phyloP scores from a whole-genome alignment of 2,329 filamentous ascomycete genomes.

The Aspergillus melleus region DNA sequence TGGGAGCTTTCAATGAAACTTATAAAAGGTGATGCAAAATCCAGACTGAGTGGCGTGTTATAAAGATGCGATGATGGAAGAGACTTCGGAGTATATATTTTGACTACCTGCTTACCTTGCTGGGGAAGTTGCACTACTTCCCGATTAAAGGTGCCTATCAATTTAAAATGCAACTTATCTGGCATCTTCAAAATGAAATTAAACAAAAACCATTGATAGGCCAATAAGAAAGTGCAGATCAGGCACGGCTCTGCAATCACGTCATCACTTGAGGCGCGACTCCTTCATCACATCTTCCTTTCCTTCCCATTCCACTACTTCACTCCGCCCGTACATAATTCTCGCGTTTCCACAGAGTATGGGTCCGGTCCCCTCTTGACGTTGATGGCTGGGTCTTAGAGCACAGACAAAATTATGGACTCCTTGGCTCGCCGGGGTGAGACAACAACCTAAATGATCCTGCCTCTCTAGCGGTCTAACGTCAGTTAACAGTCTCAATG shows the following conservation, averaged over 20 bases:
- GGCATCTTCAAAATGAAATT: no score
- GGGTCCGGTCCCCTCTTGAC: not conserved
- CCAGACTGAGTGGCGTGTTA: no score
- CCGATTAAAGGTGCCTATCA: no score
- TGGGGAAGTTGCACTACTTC: no score
- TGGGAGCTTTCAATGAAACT: not conserved
- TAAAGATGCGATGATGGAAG: no score
- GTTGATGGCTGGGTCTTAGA: not conserved
- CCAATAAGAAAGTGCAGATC: not conserved
- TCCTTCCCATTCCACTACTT: not conserved
- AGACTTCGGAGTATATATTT: no score
- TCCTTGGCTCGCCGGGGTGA: not conserved
- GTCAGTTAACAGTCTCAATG: not conserved
- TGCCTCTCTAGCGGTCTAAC: not conserved
- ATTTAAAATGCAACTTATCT: no score
- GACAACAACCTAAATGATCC: not conserved
- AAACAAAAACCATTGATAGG: no score
- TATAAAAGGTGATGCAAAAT: not conserved
- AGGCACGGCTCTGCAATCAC: not conserved
- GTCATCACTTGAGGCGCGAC: not conserved
- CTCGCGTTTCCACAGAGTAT: not conserved
- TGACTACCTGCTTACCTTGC: no score
- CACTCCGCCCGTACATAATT: not conserved
- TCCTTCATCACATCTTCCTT: not conserved
- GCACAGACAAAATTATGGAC: not conserved